Evolutionary conservation across 768 basidiomycete species (phyloP).

Genomic region (Trametes gibbosa): DNA sequence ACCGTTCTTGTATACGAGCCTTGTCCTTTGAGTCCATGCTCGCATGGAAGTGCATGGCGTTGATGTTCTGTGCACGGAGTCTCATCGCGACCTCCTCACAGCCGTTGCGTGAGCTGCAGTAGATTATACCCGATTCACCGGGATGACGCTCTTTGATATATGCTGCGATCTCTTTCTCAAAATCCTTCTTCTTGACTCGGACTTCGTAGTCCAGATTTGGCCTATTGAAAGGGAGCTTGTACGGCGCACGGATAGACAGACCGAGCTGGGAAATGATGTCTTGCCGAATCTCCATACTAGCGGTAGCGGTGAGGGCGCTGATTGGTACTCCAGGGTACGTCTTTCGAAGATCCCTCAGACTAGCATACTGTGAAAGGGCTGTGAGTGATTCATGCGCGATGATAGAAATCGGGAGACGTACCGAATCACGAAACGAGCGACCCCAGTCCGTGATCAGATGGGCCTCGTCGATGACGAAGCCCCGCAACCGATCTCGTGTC

Average conservation of each 20-base stretch:
- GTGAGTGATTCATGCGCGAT: background rate
- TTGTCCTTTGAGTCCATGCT: conserved; percentile 64
- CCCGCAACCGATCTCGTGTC: conserved; percentile 55
- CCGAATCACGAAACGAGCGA: conserved; percentile 84
- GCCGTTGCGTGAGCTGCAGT: conserved; percentile 65
- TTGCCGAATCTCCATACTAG: conserved; percentile 69
- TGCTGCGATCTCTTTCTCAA: conserved; percentile 56
- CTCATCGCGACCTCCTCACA: conserved; percentile 81
- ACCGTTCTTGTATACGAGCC: conserved; percentile 58
- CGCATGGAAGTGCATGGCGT: conserved; percentile 85
- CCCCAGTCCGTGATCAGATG: conserved; percentile 97
- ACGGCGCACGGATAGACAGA: conserved; percentile 53
- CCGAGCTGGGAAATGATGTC: conserved; percentile 77
- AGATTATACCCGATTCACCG: conserved; percentile 77
- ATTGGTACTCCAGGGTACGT: conserved; percentile 82
- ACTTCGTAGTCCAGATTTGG: conserved; percentile 83
- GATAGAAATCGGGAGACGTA: conserved; percentile 34
- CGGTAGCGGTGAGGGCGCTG: conserved; percentile 96
- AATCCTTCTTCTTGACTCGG: conserved; percentile 42
- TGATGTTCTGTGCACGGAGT: conserved; percentile 55
- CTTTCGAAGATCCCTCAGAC: conserved; percentile 63
- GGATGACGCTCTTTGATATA: conserved; percentile 63
- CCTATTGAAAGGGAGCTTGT: conserved; percentile 89
- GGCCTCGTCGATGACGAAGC: conserved; percentile 96
- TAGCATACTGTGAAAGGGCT: conserved; percentile 52